These are phyloP conservation scores for Amauroascus niger DNA, from an alignment of 2,329 filamentous ascomycete species.

Conservation along the genomic window DNA sequence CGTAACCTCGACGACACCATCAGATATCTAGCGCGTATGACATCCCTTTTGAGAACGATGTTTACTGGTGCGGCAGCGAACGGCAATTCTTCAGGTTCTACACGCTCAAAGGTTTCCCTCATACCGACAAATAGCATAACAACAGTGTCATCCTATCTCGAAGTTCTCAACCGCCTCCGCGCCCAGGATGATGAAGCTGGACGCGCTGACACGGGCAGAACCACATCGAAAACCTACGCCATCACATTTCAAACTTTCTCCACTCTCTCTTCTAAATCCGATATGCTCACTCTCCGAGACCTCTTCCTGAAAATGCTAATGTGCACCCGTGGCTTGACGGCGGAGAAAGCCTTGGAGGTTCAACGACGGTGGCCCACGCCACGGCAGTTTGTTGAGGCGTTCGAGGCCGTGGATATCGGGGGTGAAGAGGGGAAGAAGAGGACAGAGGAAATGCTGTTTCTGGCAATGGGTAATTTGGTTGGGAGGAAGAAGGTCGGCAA, in stretches of 20 bases:
- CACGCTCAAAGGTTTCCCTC: conserved; percentile 42
- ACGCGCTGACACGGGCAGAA: conserved; percentile 30
- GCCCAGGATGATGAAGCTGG: conserved; percentile 37
- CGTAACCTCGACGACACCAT: conserved; percentile 68
- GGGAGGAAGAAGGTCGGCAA: conserved; percentile 61
- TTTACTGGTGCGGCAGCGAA: conserved; percentile 38
- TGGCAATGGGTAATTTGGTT: conserved; percentile 48
- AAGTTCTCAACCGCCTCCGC: conserved; percentile 51
- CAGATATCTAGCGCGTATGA: conserved; percentile 64
- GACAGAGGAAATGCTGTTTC: conserved; percentile 52
- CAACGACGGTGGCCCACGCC: conserved; percentile 71
- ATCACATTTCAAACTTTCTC: conserved; percentile 64
- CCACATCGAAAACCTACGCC: conserved; percentile 53
- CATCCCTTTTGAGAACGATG: conserved; percentile 53
- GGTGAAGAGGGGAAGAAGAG: conserved; percentile 37
- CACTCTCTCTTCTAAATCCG: conserved; percentile 63
- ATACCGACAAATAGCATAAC: conserved; percentile 53
- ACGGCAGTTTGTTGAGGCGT: conserved; percentile 60
- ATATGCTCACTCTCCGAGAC: conserved; percentile 62
- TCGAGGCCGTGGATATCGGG: conserved; percentile 42
- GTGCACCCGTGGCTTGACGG: conserved; percentile 64
- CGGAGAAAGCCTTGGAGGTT: conserved; percentile 69
- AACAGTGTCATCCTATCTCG: conserved; percentile 58
- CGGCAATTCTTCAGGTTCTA: conserved; percentile 9
- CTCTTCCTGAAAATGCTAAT: conserved; percentile 78